Conservation (phyloP, 345 rosid genomes). For the Erodium maritimum region DNA sequence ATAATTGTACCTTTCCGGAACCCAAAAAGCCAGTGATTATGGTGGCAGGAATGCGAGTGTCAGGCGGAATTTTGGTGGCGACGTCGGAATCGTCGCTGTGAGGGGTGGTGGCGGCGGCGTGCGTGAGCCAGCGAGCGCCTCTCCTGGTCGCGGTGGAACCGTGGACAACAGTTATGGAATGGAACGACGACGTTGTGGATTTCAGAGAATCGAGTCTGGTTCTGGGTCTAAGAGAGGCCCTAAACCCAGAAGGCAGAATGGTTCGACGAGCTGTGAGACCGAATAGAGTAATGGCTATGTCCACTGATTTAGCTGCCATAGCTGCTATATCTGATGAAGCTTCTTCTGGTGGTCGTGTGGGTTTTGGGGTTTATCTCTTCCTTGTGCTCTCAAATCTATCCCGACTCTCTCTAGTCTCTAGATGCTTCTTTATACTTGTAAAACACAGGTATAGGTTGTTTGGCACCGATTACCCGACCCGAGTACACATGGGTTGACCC, state of each 20-base stretch:
- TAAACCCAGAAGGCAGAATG: constrained; percentile 20
- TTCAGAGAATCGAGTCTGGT: constrained; percentile 14
- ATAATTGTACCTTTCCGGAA: constrained; percentile 84
- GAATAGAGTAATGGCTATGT: constrained; percentile 51
- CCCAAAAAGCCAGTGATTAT: constrained; percentile 91
- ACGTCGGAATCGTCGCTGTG: constrained; percentile 52
- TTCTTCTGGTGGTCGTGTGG: not conserved
- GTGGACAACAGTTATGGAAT: constrained; percentile 10
- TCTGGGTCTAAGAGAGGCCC: constrained; percentile 18
- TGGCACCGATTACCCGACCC: no score
- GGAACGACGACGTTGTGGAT: constrained; percentile 16
- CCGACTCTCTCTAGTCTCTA: no score
- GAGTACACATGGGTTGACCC: no score
- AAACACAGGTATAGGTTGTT: no score
- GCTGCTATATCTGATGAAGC: not conserved
- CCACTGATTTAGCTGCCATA: constrained; percentile 53
- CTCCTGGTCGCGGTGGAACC: constrained; percentile 9
- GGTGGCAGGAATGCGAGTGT: constrained; percentile 85
- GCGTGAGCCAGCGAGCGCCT: constrained; percentile 28
- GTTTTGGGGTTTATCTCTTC: not conserved
- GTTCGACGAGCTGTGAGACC: constrained; percentile 32
- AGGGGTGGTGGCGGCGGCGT: constrained; percentile 40
- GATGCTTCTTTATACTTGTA: no score
- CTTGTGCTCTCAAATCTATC: no score
- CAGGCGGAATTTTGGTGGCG: constrained; percentile 60